Evolutionary conservation across 2,329 filamentous ascomycete genomes (phyloP).

Genomic region (Aureobasidium sp.): DNA sequence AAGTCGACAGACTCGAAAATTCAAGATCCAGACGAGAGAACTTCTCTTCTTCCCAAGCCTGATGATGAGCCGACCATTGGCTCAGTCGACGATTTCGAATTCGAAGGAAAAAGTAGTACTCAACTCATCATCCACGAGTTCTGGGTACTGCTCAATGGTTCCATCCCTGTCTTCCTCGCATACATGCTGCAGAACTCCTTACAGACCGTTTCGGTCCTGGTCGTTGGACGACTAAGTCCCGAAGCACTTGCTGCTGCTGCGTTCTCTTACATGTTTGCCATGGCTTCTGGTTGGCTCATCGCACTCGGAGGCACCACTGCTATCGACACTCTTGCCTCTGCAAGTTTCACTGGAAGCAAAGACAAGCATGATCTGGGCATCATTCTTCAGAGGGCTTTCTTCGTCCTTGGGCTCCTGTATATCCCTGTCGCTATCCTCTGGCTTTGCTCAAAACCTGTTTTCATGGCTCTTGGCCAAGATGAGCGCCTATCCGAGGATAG

Average conservation of each 20-base stretch:
- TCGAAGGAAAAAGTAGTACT: slow-evolving; percentile 28
- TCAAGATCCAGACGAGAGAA: slow-evolving; percentile 33
- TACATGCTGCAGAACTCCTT: slow-evolving; percentile 82
- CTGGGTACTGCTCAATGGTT: slow-evolving; percentile 59
- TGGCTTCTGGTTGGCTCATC: slow-evolving; percentile 82
- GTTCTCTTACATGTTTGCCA: slow-evolving; percentile 91
- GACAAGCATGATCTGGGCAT: slow-evolving; percentile 74
- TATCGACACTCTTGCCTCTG: slow-evolving; percentile 76
- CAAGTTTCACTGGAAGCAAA: slow-evolving; percentile 71
- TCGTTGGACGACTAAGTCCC: slow-evolving; percentile 71
- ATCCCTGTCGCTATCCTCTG: slow-evolving; percentile 65
- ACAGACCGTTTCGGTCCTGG: slow-evolving; percentile 73
- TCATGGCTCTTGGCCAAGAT: slow-evolving; percentile 68
- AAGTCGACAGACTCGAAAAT: slow-evolving; percentile 10
- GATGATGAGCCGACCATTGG: slow-evolving; percentile 25
- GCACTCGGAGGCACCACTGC: slow-evolving; percentile 80
- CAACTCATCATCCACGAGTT: slow-evolving; percentile 52
- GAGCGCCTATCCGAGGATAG: slow-evolving; percentile 68
- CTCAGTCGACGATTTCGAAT: slow-evolving; percentile 35
- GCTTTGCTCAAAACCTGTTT: slow-evolving; percentile 67
- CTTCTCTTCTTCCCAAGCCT: slow-evolving; percentile 37
- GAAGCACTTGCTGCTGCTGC: slow-evolving; percentile 75
- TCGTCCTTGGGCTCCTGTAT: slow-evolving; percentile 68
- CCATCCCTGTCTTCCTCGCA: slow-evolving; percentile 72
- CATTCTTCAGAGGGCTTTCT: slow-evolving; percentile 66